A percentile compares a stretch with the other conserved stretches of the same genome.
Conservation (phyloP, 1,284 basidiomycete species). For the Macrocystidia cucumis region DNA sequence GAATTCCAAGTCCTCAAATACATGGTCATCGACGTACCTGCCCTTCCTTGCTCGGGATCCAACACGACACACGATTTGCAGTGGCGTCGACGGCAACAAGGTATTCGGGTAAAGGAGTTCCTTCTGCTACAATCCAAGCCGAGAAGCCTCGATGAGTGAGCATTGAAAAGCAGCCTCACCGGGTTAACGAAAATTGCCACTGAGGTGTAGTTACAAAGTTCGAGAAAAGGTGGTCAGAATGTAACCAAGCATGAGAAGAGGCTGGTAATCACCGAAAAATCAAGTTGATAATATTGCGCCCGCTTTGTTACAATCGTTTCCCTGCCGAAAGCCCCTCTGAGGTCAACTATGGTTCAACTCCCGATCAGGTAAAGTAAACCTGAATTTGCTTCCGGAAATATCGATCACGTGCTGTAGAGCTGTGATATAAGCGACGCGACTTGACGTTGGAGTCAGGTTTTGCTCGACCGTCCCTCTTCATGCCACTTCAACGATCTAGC, state of each 20-base stretch:
- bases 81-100: slow-evolving; percentile 35
- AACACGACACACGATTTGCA: slow-evolving; percentile 45
- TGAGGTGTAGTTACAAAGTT: no score
- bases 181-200: no score
- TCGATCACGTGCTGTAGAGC: background rate
- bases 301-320: no score
- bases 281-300: no score
- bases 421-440: no score
- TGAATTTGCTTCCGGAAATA: background rate
- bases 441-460: no score
- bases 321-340: no score
- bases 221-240: no score
- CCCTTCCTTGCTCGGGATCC: slow-evolving; percentile 52
- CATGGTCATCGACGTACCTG: slow-evolving; percentile 28
- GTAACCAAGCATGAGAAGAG: no score
- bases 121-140: slow-evolving; percentile 54
- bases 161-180: no score
- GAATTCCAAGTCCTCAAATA: slow-evolving; percentile 1
- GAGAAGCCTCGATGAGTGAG: slow-evolving; percentile 51
- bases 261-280: no score
- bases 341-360: background rate
- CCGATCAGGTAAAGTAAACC: background rate
- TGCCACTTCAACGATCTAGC: slow-evolving; percentile 26
- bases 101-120: slow-evolving; percentile 41
- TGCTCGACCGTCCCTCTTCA: slow-evolving; percentile 9